A percentile compares a stretch with the other conserved stretches of the same genome.
These are phyloP conservation scores for Penicillium sp. DNA, from an alignment of 2,329 filamentous ascomycete species.

Conservation along the genomic window DNA sequence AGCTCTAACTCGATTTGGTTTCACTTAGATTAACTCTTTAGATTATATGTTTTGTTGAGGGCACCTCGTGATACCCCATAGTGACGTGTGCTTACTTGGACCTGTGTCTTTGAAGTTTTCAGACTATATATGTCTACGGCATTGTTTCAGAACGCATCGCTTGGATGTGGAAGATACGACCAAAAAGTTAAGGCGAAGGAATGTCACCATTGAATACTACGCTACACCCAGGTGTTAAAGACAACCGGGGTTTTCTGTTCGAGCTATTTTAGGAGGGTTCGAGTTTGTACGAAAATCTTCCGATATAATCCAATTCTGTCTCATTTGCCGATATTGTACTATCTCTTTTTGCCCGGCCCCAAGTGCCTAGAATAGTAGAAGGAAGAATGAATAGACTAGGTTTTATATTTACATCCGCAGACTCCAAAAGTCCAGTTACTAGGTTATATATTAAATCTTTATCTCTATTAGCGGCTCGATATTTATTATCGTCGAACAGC, in stretches of 20 bases:
- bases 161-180: neutral
- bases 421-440: slow-evolving; percentile 32
- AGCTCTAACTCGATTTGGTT: neutral
- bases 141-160: neutral
- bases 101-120: too few relatives aligned
- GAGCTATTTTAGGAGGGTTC: too few relatives aligned
- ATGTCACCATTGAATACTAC: neutral
- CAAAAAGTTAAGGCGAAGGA: neutral
- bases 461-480: slow-evolving; percentile 55
- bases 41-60: neutral
- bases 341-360: too few relatives aligned
- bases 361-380: too few relatives aligned
- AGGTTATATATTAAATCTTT: slow-evolving; percentile 60
- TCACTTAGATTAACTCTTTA: neutral
- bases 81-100: neutral
- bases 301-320: too few relatives aligned
- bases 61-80: neutral
- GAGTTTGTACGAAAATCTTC: too few relatives aligned
- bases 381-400: too few relatives aligned
- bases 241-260: too few relatives aligned
- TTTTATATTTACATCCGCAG: too few relatives aligned
- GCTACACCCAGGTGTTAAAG: neutral
- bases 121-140: neutral
- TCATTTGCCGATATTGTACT: too few relatives aligned
- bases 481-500: slow-evolving; percentile 54